A percentile compares a stretch with the other conserved stretches of the same genome.
Evolutionary conservation across 2,329 filamentous ascomycete species (phyloP).

Genomic region (Aureobasidium sp.): DNA sequence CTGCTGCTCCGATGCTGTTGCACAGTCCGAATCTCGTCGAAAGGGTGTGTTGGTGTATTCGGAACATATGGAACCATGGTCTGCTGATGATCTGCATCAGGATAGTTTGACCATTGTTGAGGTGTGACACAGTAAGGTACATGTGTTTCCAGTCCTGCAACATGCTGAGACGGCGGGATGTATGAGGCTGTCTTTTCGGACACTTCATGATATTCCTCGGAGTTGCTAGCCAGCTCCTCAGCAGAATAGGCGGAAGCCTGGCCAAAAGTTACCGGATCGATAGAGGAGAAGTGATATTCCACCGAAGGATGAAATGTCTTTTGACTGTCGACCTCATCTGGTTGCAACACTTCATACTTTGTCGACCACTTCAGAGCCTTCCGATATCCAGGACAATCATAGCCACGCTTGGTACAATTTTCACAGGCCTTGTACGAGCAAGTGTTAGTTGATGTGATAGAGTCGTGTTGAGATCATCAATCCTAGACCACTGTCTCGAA

Average conservation of each 20-base stretch:
- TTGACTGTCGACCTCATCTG: conserved; percentile 24
- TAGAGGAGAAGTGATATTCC: conserved; percentile 24
- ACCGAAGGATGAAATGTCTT: conserved; percentile 20
- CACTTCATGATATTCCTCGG: neutral
- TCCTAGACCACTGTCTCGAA: too few species aligned
- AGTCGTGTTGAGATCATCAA: too few species aligned
- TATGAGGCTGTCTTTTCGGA: neutral
- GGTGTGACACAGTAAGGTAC: neutral
- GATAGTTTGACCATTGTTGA: neutral
- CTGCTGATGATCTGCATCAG: neutral
- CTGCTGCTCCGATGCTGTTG: neutral
- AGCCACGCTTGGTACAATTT: conserved; percentile 48
- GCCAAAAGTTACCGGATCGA: conserved; percentile 23
- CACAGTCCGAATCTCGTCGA: neutral
- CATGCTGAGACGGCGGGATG: neutral
- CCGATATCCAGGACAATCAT: conserved; percentile 52
- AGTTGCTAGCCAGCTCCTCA: neutral
- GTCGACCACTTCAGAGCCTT: conserved; percentile 54
- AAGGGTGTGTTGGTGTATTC: neutral
- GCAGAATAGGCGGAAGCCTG: neutral
- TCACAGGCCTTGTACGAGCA: conserved; percentile 35
- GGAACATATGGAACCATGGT: neutral
- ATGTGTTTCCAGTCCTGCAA: neutral
- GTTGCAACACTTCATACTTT: conserved; percentile 53
- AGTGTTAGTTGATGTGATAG: too few species aligned